Evolutionary conservation across 2,329 filamentous ascomycete species (phyloP), one percentile per base, ranked within the genome.

Genomic region (Exophiala aquamarina): DNA sequence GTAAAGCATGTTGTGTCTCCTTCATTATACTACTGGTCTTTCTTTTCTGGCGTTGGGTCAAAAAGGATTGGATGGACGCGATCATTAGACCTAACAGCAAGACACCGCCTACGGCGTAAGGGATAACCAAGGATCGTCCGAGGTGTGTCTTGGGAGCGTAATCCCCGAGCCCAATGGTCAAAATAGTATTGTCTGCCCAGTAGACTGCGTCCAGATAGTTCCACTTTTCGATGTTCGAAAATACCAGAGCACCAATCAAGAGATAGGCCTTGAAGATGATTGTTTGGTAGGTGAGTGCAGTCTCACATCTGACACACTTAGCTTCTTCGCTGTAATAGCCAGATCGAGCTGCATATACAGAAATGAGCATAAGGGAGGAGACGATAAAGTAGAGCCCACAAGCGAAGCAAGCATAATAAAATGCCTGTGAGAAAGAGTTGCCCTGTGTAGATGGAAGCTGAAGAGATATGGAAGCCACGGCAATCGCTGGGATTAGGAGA

Each of bases 321-420:
- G 79, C 82, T 15, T 89, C 83, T 57, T 87, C 84, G 4, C 77
- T 76, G 59, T 94, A 95, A 57, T 87, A 84, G 0, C 83, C 82
- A 44, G 63, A 69, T 41, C 67, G 70, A 3, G 78, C 77, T 5
- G 78, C 78, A 46, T 71, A 71, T 0, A 77, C 73, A 0, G 78
- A 81, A 6, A 78, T 54, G 13, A 73, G 64, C 70, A 81, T 73
- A 8, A 81, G 59, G 1, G 67, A 66, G 1, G 76, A 69, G 26
- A 82, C 71, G 37, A 79, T 66, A 47, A 77, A 75, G 55, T 82
- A 82, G 2, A 81, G 59, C 0, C 58, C 69, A 3, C 77, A 75
- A 4, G 79, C 79, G 42, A 79, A 76, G 40, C 79, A 73, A 1
- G 69, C 79, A 52, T 81, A 82, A 58, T 81, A 82, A 60, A 74